These are phyloP conservation scores for Amylocarpus encephaloides DNA, from an alignment of 2,329 filamentous ascomycete genomes.

Conservation along the genomic window DNA sequence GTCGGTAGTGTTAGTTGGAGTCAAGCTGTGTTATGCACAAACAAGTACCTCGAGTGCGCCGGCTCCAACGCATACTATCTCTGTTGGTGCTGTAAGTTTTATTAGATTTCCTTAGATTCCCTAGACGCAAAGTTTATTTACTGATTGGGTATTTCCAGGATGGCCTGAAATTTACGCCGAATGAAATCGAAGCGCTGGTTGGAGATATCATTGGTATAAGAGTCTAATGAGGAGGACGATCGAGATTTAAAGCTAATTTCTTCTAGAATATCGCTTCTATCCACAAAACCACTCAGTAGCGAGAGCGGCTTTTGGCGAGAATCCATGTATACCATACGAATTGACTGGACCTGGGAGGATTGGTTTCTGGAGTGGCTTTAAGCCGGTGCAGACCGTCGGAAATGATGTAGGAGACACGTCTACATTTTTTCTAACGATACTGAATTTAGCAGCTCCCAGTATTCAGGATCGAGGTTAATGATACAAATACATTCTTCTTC, in stretches of 20 bases:
- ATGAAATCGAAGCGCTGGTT: slow-evolving; percentile 33
- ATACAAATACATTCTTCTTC: slow-evolving; percentile 59
- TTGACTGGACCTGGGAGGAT: slow-evolving; percentile 41
- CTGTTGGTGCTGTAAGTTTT: slow-evolving; percentile 30
- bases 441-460: slow-evolving; percentile 31
- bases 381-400: slow-evolving; percentile 35
- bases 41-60: slow-evolving; percentile 18
- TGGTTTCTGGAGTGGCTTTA: slow-evolving; percentile 49
- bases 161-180: slow-evolving; percentile 32
- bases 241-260: background rate
- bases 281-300: slow-evolving; percentile 59
- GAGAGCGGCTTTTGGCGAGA: slow-evolving; percentile 45
- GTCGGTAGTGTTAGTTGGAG: slow-evolving; percentile 12
- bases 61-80: slow-evolving; percentile 25
- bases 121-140: background rate
- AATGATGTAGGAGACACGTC: slow-evolving; percentile 27
- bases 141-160: slow-evolving; percentile 14
- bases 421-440: slow-evolving; percentile 3
- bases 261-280: slow-evolving; percentile 50
- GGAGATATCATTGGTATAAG: slow-evolving; percentile 43
- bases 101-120: background rate
- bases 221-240: background rate
- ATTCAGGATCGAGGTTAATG: slow-evolving; percentile 45
- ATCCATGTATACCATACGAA: slow-evolving; percentile 60
- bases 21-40: background rate